These are phyloP conservation scores for Coemansia sp. DNA, from an alignment of 192 early-diverging fungal species.

Conservation along the genomic window DNA sequence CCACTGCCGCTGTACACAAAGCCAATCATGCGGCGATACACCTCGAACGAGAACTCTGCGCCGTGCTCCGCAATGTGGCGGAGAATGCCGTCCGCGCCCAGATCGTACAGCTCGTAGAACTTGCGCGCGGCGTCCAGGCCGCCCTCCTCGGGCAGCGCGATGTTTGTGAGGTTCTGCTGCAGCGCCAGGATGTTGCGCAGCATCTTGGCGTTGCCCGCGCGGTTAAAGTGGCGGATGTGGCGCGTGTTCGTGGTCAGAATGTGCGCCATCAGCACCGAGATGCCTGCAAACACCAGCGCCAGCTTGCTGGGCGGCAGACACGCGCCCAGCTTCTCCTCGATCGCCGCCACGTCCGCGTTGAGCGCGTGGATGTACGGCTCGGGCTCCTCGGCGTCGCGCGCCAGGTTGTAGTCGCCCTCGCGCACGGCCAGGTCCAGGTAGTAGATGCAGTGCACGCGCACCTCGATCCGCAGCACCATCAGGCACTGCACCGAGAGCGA, in stretches of 20 bases:
- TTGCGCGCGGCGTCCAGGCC: constrained; percentile 65
- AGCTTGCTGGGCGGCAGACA: constrained; percentile 64
- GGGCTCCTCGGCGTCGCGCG: constrained; percentile 76
- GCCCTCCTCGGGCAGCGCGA: constrained; percentile 62
- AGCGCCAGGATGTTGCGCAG: constrained; percentile 79
- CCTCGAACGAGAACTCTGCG: constrained; percentile 70
- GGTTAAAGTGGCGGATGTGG: constrained; percentile 68
- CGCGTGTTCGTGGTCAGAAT: constrained; percentile 65
- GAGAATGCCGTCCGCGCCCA: constrained; percentile 60
- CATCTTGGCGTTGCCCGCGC: constrained; percentile 72
- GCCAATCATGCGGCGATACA: constrained; percentile 74
- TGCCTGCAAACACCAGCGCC: constrained; percentile 78
- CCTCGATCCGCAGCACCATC: constrained; percentile 79
- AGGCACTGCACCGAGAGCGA: constrained; percentile 76
- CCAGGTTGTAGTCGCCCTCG: constrained; percentile 82
- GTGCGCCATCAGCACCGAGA: constrained; percentile 72
- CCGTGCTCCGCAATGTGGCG: constrained; percentile 59
- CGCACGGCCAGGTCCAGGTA: constrained; percentile 87
- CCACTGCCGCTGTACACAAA: constrained; percentile 59
- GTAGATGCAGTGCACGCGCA: constrained; percentile 81
- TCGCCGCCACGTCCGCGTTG: constrained; percentile 72
- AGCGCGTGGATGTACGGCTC: constrained; percentile 84
- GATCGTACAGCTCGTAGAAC: constrained; percentile 74
- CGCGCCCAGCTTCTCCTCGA: constrained; percentile 69
- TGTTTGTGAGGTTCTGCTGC: constrained; percentile 86